Base-by-base conservation (phyloP, 148 eudicot species). In the Selenicereus undatus region DNA sequence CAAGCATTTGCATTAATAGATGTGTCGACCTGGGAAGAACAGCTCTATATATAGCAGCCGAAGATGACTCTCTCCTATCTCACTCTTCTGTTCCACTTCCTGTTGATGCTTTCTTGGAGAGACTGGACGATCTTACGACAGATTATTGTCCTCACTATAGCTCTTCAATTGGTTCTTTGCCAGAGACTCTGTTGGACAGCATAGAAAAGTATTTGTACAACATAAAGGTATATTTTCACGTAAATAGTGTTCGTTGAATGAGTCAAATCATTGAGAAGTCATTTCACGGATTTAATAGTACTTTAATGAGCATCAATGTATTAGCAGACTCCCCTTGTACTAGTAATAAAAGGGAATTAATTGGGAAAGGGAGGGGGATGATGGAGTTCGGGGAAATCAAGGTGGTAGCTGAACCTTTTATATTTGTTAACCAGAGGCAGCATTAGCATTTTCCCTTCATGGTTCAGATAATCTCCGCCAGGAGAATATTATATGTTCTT, bases 81-180 rank as follows among this genome's bases (percentile, higher is more conserved):
- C 98, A 94, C 81, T 94, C 97, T 35, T 93, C 97, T 26, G 97
- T 93, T 76, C 94, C 97, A 78, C 97, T 94, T 81, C 98, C 98
- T 4, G 92, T 94, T 42, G 98, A 94, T 84, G 94, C 90, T 58
- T 94, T 94, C 78, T 66, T 92, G 81, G 92, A 85, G 82, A 90
- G 98, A 78, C 79, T 94, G 82, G 91, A 88, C 82, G 83, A 82
- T 81, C 94, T 92, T 83, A 89, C 93, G 24, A 91, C 90, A 81
- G 86, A 86, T 43, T 94, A 89, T 81, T 88, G 92, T 87, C 89
- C 94, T 52, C 90, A 86, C 43, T 92, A 87, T 81, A 86, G 87
- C 85, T 85, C 93, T 76, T 90, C 93, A 39, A 82, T 90, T 76
- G 82, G 83, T 83, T 90, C 95, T 51, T 90, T 94, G 10, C 92